phyloP scores from a whole-genome alignment of 2,329 filamentous ascomycete genomes.

The Neonectria sp. region DNA sequence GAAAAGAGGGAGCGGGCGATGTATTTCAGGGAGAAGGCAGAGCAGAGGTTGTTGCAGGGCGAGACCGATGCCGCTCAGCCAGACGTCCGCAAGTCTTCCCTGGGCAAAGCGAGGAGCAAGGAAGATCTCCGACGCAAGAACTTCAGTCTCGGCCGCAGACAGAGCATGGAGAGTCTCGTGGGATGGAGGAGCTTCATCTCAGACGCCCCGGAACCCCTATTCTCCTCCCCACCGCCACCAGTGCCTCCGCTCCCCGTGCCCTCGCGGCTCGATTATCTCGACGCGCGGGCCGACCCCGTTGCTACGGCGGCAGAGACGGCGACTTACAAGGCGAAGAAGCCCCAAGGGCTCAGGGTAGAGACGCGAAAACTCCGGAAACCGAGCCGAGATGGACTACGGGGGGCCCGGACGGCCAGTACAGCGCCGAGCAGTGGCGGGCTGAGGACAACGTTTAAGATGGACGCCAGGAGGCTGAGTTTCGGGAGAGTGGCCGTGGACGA shows the following conservation, averaged over 20 bases:
- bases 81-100: constrained; percentile 24
- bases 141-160: constrained; percentile 15
- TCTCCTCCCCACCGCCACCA: constrained; percentile 45
- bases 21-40: constrained; percentile 44
- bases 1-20: constrained; percentile 38
- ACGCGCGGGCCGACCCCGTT: constrained; percentile 16
- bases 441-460: constrained; percentile 37
- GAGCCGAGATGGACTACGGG: constrained; percentile 38
- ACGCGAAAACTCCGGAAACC: constrained; percentile 42
- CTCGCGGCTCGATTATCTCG: constrained; percentile 35
- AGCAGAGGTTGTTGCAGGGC: constrained; percentile 23
- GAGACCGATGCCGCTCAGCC: constrained; percentile 16
- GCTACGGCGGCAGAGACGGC: constrained; percentile 15
- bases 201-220: constrained; percentile 41
- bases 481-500: constrained; percentile 6
- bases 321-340: constrained; percentile 45
- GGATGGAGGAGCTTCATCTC: constrained; percentile 44
- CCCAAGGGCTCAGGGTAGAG: constrained; percentile 44
- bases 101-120: constrained; percentile 30
- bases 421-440: constrained; percentile 28
- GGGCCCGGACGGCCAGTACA: constrained; percentile 32
- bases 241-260: constrained; percentile 45
- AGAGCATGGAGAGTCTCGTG: constrained; percentile 45
- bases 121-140: constrained; percentile 28
- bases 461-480: constrained; percentile 32